Evolutionary conservation across 108 stramenopile genomes (phyloP).

Genomic region (Fragilariopsis cylindrus): DNA sequence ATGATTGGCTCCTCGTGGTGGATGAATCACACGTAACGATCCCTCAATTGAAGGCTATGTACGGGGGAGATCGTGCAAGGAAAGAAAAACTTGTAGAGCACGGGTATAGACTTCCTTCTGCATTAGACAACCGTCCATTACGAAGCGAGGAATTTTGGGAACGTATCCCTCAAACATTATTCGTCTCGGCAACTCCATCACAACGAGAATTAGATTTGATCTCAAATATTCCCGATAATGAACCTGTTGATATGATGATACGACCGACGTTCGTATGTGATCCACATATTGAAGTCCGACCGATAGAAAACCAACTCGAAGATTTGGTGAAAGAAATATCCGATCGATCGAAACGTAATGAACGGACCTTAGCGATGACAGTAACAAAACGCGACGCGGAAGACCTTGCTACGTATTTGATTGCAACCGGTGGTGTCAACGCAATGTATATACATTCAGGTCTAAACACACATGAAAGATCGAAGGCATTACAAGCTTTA

Average conservation of each 20-base stretch:
- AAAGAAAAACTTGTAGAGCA: constrained; percentile 68
- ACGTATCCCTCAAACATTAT: constrained; percentile 53
- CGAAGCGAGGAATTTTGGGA: constrained; percentile 75
- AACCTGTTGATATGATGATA: constrained; percentile 68
- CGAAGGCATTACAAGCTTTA: constrained; percentile 54
- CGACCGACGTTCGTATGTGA: constrained; percentile 79
- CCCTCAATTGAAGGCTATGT: constrained; percentile 80
- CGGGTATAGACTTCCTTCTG: constrained; percentile 82
- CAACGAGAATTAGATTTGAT: constrained; percentile 44
- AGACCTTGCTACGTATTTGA: constrained; percentile 56
- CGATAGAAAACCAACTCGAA: constrained; percentile 45
- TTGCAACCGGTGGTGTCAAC: constrained; percentile 44
- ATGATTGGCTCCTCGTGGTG: constrained; percentile 70
- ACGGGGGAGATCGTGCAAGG: constrained; percentile 60
- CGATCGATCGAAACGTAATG: constrained; percentile 29
- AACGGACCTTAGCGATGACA: constrained; percentile 56
- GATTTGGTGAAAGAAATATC: constrained; percentile 53
- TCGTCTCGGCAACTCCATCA: constrained; percentile 77
- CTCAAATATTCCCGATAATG: constrained; percentile 19
- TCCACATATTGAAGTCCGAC: constrained; percentile 63
- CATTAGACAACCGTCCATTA: constrained; percentile 80
- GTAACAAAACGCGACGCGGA: constrained; percentile 82
- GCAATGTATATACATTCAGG: constrained; percentile 74
- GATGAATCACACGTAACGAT: constrained; percentile 82
- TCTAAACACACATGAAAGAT: constrained; percentile 63